Percentiles rank a stretch among this genome's conserved stretches.
phyloP scores from a whole-genome alignment of 352 stramenopile species.

The Aphanomyces invadans region DNA sequence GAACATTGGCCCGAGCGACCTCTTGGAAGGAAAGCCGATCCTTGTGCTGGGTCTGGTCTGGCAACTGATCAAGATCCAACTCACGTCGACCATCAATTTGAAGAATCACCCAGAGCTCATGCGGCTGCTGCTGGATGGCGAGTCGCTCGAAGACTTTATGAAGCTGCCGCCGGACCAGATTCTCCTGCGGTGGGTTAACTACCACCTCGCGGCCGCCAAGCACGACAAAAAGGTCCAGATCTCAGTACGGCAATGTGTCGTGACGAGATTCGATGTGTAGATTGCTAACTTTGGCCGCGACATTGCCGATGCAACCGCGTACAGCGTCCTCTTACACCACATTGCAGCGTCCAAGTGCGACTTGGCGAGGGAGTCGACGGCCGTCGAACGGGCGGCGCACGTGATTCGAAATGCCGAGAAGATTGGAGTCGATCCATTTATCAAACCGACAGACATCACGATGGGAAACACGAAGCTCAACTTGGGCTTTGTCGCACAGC shows the following conservation, averaged over 20 bases:
- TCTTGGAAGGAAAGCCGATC: constrained; percentile 80
- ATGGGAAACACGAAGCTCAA: constrained; percentile 89
- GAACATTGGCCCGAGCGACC: constrained; percentile 85
- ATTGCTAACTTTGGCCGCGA: constrained; percentile 65
- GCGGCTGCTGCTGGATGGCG: constrained; percentile 72
- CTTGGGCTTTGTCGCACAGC: constrained; percentile 84
- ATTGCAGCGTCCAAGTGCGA: constrained; percentile 74
- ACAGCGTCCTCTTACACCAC: constrained; percentile 82
- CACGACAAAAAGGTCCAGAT: constrained; percentile 53
- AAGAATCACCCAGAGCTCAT: constrained; percentile 90
- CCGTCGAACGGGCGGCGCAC: constrained; percentile 58
- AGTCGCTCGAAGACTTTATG: constrained; percentile 85
- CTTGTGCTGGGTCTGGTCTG: constrained; percentile 88
- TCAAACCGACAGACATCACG: constrained; percentile 88
- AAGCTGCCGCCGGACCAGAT: constrained; percentile 88
- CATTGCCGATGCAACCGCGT: constrained; percentile 76
- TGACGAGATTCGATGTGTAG: background rate
- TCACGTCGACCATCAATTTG: constrained; percentile 88
- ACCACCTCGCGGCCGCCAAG: constrained; percentile 77
- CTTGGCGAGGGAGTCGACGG: constrained; percentile 41
- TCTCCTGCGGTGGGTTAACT: constrained; percentile 91
- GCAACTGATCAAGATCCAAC: constrained; percentile 92
- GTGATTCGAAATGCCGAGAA: constrained; percentile 80
- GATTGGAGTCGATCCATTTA: constrained; percentile 85
- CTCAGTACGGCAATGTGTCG: background rate